These are phyloP conservation scores for Leccinum fibrillosum DNA, from an alignment of 768 basidiomycete species.

Conservation along the genomic window DNA sequence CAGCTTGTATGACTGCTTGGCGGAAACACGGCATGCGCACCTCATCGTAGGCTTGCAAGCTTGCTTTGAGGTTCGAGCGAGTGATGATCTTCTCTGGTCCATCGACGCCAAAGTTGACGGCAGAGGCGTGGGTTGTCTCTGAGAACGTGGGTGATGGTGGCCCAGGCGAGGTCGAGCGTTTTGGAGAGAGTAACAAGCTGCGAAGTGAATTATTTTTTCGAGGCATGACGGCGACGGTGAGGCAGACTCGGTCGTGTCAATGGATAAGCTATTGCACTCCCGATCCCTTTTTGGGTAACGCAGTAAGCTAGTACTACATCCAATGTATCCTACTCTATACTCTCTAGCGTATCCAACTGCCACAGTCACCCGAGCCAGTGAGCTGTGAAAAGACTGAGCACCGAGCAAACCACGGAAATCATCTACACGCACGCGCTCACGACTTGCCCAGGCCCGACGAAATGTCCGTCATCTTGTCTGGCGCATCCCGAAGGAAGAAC, in stretches of 20 bases:
- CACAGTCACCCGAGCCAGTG: neutral
- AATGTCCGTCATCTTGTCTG: slow-evolving; percentile 81
- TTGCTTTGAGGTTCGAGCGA: slow-evolving; percentile 70
- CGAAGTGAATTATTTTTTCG: slow-evolving; percentile 56
- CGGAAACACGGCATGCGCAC: slow-evolving; percentile 41
- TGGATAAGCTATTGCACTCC: slow-evolving; percentile 11
- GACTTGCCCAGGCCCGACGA: slow-evolving; percentile 41
- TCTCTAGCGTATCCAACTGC: neutral
- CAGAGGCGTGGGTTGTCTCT: slow-evolving; percentile 74
- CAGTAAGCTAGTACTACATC: neutral
- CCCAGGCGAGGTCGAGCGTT: slow-evolving; percentile 45
- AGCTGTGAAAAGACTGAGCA: slow-evolving; percentile 8
- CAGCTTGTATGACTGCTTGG: neutral
- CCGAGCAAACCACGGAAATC: neutral
- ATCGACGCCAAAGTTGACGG: slow-evolving; percentile 69
- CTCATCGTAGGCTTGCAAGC: slow-evolving; percentile 77
- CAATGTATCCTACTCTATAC: slow-evolving; percentile 10
- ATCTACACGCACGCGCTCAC: slow-evolving; percentile 18
- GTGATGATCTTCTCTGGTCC: slow-evolving; percentile 84
- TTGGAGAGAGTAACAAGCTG: slow-evolving; percentile 46
- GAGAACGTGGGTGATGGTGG: slow-evolving; percentile 86
- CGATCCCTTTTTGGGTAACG: slow-evolving; percentile 17
- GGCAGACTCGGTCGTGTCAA: slow-evolving; percentile 9
- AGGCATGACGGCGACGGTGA: slow-evolving; percentile 37
- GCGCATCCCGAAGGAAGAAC: slow-evolving; percentile 78